Evolutionary conservation across 345 rosid genomes (phyloP).

Genomic region (Reutealis trisperma): DNA sequence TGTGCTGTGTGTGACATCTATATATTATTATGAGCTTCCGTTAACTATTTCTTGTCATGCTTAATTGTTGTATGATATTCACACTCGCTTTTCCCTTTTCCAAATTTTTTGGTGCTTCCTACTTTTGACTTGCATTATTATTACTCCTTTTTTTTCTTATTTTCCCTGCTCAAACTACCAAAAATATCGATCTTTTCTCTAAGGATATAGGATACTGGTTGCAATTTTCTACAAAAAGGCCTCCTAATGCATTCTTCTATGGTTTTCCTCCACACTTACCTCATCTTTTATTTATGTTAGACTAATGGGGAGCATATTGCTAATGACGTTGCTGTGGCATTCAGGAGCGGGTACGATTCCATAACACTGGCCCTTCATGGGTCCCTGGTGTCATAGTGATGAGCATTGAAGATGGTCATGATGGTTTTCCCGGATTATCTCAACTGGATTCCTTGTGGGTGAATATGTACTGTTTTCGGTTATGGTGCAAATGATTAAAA

Average conservation of each 20-base stretch:
- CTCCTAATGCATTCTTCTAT: neutral
- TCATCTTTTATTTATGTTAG: neutral
- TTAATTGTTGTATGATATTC: neutral
- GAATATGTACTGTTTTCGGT: neutral
- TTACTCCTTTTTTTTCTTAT: neutral
- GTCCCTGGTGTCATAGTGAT: slow-evolving; percentile 78
- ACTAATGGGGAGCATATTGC: neutral
- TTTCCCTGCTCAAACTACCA: neutral
- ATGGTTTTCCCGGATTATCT: slow-evolving; percentile 58
- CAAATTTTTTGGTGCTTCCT: neutral
- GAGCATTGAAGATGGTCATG: slow-evolving; percentile 84
- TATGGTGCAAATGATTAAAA: neutral
- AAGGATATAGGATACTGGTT: neutral
- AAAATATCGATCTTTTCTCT: neutral
- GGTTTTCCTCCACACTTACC: neutral
- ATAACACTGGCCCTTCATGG: slow-evolving; percentile 69
- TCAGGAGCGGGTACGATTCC: slow-evolving; percentile 73
- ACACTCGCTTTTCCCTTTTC: neutral
- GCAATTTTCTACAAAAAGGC: neutral
- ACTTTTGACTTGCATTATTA: neutral
- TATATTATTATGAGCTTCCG: neutral
- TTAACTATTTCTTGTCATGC: neutral
- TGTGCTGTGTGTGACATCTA: too few relatives aligned
- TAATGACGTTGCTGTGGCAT: slow-evolving; percentile 12
- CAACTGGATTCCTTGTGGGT: slow-evolving; percentile 76